These are phyloP conservation scores for Elasticomyces elasticus DNA, from an alignment of 495 filamentous ascomycete genomes.

Conservation along the genomic window DNA sequence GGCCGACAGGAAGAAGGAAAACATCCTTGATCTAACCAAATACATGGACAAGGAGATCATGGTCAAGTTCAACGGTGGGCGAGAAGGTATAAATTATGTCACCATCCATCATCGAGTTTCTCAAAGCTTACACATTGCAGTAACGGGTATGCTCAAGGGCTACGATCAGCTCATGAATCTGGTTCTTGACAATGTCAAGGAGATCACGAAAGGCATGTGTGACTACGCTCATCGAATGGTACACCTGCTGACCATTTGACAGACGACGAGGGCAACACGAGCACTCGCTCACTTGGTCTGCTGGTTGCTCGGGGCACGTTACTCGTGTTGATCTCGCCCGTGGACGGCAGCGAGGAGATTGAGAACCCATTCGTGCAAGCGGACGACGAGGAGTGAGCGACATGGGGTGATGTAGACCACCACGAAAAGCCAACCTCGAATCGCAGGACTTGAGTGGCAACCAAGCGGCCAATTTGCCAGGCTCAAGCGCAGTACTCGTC, in stretches of 20 bases:
- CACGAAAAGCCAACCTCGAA: too few species aligned
- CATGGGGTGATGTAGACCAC: not conserved
- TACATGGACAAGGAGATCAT: constrained; percentile 93
- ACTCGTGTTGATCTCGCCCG: constrained; percentile 80
- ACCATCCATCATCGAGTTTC: not conserved
- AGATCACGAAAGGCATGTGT: constrained; percentile 66
- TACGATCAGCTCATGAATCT: constrained; percentile 97
- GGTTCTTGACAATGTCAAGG: constrained; percentile 88
- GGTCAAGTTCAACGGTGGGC: constrained; percentile 92
- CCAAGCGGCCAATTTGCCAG: too few species aligned
- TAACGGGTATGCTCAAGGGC: constrained; percentile 80
- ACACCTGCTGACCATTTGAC: constrained; percentile 1
- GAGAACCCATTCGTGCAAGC: constrained; percentile 78
- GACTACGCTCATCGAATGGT: constrained; percentile 6
- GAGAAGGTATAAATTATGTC: constrained; percentile 50
- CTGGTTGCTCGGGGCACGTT: constrained; percentile 88
- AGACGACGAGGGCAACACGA: constrained; percentile 90
- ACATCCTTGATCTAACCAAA: constrained; percentile 87
- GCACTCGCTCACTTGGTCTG: constrained; percentile 72
- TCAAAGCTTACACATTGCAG: constrained; percentile 39
- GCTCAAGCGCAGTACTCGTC: too few species aligned
- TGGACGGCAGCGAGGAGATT: constrained; percentile 92
- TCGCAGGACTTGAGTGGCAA: too few species aligned
- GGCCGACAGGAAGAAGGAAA: constrained; percentile 88
- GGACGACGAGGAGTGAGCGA: constrained; percentile 39